These are phyloP conservation scores for Senecio squalidus DNA, from an alignment of 140 eudicot genomes.

Conservation along the genomic window DNA sequence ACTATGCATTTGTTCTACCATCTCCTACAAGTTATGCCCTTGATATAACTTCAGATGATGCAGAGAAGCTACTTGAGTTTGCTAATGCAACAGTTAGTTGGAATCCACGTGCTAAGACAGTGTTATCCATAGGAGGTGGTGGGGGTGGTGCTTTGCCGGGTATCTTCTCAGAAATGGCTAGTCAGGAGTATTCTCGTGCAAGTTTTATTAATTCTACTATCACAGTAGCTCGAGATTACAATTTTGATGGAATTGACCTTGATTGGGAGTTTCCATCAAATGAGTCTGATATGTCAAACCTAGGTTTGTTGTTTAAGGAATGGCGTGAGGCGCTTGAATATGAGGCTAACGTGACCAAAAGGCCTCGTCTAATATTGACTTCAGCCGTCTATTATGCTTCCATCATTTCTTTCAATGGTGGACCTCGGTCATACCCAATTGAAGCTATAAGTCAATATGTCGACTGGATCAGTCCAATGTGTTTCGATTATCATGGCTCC, in stretches of 20 bases:
- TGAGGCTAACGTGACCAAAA: background rate
- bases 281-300: conserved; percentile 38
- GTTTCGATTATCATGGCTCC: conserved; percentile 23
- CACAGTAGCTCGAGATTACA: conserved; percentile 44
- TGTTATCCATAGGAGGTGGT: conserved; percentile 66
- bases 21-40: conserved; percentile 30
- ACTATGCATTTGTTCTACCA: conserved; percentile 34
- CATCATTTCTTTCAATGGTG: background rate
- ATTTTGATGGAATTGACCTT: conserved; percentile 63
- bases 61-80: conserved; percentile 27
- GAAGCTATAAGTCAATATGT: background rate
- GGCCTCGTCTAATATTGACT: conserved; percentile 33
- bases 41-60: conserved; percentile 19
- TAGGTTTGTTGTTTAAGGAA: too few species aligned
- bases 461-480: too few species aligned
- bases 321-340: too few species aligned
- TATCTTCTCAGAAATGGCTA: conserved; percentile 42
- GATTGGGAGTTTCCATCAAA: conserved; percentile 66
- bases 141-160: conserved; percentile 41
- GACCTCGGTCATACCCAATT: too few species aligned
- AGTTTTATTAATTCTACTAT: conserved; percentile 50
- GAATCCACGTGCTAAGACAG: conserved; percentile 30
- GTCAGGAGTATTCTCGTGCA: conserved; percentile 27
- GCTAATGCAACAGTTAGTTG: conserved; percentile 15
- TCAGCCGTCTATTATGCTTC: conserved; percentile 36